Evolutionary conservation across 129 eudicot species (phyloP), one percentile per base, ranked within the genome.

Genomic region (Erigeron canadensis): DNA sequence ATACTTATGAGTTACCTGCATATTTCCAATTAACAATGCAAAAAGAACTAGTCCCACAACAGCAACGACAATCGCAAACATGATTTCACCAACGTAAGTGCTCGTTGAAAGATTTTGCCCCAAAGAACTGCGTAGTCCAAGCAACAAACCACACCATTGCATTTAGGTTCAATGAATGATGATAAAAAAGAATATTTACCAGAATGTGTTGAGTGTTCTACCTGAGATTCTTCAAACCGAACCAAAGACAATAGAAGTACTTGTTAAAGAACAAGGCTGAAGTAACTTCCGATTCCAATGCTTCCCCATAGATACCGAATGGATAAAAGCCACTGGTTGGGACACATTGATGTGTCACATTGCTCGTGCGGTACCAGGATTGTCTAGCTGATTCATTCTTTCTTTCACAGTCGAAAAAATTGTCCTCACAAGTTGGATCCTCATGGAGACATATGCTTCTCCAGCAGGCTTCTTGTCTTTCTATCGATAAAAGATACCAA

Each of bases 381-480:
- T n/a, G 71, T 77, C 96, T 74, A 42, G 56, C 65, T 10, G 78
- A 8, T 53, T 82, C 87, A 6, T 17, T 21, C 22, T 67, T 53
- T 53, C 77, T 78, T 16, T 73, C 71, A 78, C 96, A 91, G 48
- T 88, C 97, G 7, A 88, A 88, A 82, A 77, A 88, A 34, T 38
- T 70, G 57, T 76, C 78, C 53, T 78, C 75, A 81, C 97, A 91
- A 23, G 60, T 34, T 39, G 65, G 74, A 40, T 48, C 75, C 79
- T 88, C 97, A 7, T 39, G 63, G 40, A 50, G 28, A 75, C 97
- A 91, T n/a, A 71, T 63, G 28, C 79, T 77, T 78, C 86, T 82
- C 97, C 97, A 91, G 71, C 97, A 91, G 5, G 88, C 89, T 81
- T 91, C 97, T 79, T 91, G 88, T 50, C 97, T 81, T 65, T 91